Base-by-base conservation (phyloP, 139 green algal genomes). In the Eudorina sp. region DNA sequence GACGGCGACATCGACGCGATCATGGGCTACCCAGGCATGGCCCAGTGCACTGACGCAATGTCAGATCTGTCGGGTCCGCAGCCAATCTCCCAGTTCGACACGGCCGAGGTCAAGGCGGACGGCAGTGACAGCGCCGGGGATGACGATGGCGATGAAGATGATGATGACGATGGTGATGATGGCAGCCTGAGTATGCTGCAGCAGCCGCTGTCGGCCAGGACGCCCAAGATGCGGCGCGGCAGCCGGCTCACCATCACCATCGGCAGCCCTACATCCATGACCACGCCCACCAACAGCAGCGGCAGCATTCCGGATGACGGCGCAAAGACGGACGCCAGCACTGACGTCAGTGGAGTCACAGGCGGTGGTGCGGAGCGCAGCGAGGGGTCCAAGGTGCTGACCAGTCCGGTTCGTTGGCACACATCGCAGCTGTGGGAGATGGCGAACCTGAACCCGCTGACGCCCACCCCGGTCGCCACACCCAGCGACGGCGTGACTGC, bases 391-490 rank as follows among this genome's bases (percentile, higher is more conserved):
- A 29, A 29, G 18, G n/a, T 68, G 58, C 18, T 31, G 58, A 31
- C 27, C 19, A 75, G 66, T 7, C 66, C 66, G 11, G 66, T 75
- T 6, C 66, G 66, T 25, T 75, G 66, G 66, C 66, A 75, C 31
- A 75, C 66, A 2, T 75, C 66, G 2, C 66, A 75, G 38, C 66
- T 75, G 2, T 75, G 66, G 66, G 66, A 75, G 66, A 31, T 72
- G 4, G 62, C 38, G n/a, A 72, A 72, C 23, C 62, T n/a, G n/a
- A 72, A 29, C 19, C 62, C 3, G 21, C 27, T 66, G 6, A 66
- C 62, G 16, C 62, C 62, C n/a, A 25, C 62, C 3, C 62, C 62
- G 62, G 11, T 34, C 27, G 38, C 38, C 11, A 72, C 62, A 34
- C 62, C 62, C 3, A 25, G 62, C 31, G 62, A 38, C 21, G 62